phyloP scores from a whole-genome alignment of 768 basidiomycete genomes.

The Pisolithus orientalis region DNA sequence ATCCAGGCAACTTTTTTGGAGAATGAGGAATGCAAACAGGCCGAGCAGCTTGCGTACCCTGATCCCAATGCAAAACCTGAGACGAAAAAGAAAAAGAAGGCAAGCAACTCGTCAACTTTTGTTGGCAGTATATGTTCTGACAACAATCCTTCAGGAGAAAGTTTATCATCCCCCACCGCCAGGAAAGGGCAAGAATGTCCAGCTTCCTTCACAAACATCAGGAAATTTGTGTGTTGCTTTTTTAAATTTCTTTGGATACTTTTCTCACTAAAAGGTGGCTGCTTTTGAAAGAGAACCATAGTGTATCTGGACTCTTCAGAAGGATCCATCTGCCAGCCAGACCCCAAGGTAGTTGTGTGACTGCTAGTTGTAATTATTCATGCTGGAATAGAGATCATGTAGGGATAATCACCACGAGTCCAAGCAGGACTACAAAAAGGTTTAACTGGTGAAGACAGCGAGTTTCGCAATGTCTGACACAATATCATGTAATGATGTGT shows the following conservation, averaged over 20 bases:
- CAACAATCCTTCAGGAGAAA: constrained; percentile 46
- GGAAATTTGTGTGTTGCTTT: too few relatives aligned
- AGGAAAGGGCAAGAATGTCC: constrained; percentile 59
- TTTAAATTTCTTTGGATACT: too few relatives aligned
- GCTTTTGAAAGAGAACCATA: too few relatives aligned
- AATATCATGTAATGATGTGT: constrained; percentile 54
- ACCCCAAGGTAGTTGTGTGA: too few relatives aligned
- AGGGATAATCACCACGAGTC: constrained; percentile 14
- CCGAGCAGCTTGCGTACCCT: constrained; percentile 81
- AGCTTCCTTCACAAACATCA: background rate
- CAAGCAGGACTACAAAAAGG: constrained; percentile 17
- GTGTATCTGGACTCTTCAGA: too few relatives aligned
- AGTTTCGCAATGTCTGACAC: constrained; percentile 19
- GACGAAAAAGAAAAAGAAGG: constrained; percentile 63
- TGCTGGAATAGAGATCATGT: constrained; percentile 2
- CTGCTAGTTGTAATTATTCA: too few relatives aligned
- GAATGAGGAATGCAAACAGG: constrained; percentile 73
- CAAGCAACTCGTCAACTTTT: constrained; percentile 5
- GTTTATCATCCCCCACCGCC: constrained; percentile 82
- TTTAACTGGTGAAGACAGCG: constrained; percentile 12
- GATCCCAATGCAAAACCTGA: constrained; percentile 58
- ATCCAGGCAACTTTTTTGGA: constrained; percentile 72
- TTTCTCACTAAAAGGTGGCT: too few relatives aligned
- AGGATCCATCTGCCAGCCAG: too few relatives aligned
- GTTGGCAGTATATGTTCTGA: background rate